Conservation (phyloP, 148 eudicot genomes). For the Mesembryanthemum crystallinum region DNA sequence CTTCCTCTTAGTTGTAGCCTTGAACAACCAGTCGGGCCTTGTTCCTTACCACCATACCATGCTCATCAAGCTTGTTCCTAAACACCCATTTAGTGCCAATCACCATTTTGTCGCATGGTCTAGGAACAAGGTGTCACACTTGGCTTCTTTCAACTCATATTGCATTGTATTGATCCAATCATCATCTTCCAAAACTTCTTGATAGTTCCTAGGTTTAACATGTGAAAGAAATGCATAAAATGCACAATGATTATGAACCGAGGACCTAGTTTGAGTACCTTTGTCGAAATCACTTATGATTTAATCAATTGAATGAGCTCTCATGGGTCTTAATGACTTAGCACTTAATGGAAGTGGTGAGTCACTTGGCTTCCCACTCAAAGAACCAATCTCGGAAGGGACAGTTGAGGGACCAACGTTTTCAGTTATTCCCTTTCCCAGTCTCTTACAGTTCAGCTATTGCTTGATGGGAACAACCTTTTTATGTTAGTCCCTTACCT, state of each 20-base stretch:
- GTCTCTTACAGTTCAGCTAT: too few relatives aligned
- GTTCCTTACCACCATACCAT: background rate
- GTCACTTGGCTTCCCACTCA: too few relatives aligned
- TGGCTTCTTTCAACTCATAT: background rate
- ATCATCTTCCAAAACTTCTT: background rate
- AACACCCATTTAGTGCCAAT: background rate
- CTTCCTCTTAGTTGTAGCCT: background rate
- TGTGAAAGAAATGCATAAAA: background rate
- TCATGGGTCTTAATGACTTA: too few relatives aligned
- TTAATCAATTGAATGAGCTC: too few relatives aligned
- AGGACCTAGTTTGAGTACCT: background rate
- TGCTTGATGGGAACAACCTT: too few relatives aligned
- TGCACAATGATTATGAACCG: background rate
- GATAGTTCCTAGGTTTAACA: background rate
- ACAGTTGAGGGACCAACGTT: too few relatives aligned
- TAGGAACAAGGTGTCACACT: background rate
- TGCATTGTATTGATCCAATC: slow-evolving; percentile 1
- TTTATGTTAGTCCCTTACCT: too few relatives aligned
- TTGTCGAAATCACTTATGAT: too few relatives aligned
- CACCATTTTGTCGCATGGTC: background rate
- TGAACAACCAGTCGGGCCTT: background rate
- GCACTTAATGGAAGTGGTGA: too few relatives aligned
- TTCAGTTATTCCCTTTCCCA: too few relatives aligned
- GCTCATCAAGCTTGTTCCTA: slow-evolving; percentile 3
- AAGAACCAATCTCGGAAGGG: too few relatives aligned